Percentiles rank a stretch among this genome's conserved stretches.
Evolutionary conservation across 1,284 basidiomycete species (phyloP).

Genomic region (Volvariella surrecta): DNA sequence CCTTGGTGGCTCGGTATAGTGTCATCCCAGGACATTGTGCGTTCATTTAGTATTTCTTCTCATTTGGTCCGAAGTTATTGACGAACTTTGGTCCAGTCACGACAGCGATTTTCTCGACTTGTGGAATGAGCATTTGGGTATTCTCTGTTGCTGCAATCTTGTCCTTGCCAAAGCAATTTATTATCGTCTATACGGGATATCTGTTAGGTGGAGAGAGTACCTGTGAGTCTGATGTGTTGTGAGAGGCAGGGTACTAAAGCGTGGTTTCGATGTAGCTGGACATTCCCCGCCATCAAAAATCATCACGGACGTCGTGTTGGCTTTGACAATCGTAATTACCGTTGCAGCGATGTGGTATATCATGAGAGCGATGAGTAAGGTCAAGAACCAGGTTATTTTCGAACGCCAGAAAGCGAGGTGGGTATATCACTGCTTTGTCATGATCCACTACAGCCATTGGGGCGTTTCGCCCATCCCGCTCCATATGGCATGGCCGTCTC

Average conservation of each 20-base stretch:
- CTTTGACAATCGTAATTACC: conserved; percentile 63
- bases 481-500: too few species aligned
- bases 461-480: too few species aligned
- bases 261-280: conserved; percentile 29
- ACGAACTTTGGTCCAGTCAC: conserved; percentile 31
- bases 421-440: conserved; percentile 16
- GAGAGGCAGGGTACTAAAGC: neutral
- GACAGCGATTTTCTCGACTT: conserved; percentile 74
- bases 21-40: conserved; percentile 75
- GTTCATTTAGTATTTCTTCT: conserved; percentile 14
- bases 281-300: conserved; percentile 46
- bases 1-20: conserved; percentile 64
- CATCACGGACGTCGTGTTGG: conserved; percentile 58
- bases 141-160: conserved; percentile 67
- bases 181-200: conserved; percentile 70
- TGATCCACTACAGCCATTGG: too few species aligned
- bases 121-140: conserved; percentile 66
- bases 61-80: neutral
- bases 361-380: conserved; percentile 64
- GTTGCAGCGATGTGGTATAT: conserved; percentile 81
- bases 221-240: conserved; percentile 1
- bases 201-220: conserved; percentile 39
- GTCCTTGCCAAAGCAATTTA: conserved; percentile 72
- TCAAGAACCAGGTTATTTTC: conserved; percentile 69
- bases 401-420: conserved; percentile 62